Evolutionary conservation across 208 protist genomes (phyloP).

Genomic region (Leishmania turanica): DNA sequence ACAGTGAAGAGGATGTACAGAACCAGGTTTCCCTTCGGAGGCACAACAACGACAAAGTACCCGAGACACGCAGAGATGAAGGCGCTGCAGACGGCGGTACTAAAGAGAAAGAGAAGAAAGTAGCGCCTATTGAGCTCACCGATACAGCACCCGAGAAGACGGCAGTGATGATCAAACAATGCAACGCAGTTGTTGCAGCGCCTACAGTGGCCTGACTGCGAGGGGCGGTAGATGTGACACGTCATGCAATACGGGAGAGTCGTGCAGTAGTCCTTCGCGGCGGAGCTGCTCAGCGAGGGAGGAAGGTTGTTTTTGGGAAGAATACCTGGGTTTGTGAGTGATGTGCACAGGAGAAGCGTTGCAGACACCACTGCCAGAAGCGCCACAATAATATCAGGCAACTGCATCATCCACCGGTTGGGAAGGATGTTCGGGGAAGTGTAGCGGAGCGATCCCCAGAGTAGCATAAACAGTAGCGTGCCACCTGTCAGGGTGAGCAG

Average conservation of each 20-base stretch:
- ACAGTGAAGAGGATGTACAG: slow-evolving; percentile 27
- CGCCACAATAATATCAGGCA: slow-evolving; percentile 23
- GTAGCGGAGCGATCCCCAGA: slow-evolving; percentile 38
- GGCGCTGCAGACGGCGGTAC: slow-evolving; percentile 13
- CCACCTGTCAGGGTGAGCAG: slow-evolving; percentile 16
- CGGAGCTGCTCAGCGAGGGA: slow-evolving; percentile 11
- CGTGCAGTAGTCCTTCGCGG: slow-evolving; percentile 28
- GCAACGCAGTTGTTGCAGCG: slow-evolving; percentile 40
- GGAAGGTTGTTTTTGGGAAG: slow-evolving; percentile 21
- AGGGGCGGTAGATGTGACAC: slow-evolving; percentile 34
- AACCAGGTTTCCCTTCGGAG: slow-evolving; percentile 9
- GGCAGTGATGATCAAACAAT: slow-evolving; percentile 35
- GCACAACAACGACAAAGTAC: slow-evolving; percentile 26
- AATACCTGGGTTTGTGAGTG: slow-evolving; percentile 33
- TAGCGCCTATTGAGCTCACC: slow-evolving; percentile 35
- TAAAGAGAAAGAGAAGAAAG: slow-evolving; percentile 31
- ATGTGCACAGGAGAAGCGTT: slow-evolving; percentile 23
- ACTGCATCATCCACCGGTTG: slow-evolving; percentile 27
- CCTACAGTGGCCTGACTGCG: slow-evolving; percentile 28
- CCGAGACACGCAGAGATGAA: slow-evolving; percentile 19
- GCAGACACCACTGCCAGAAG: slow-evolving; percentile 12
- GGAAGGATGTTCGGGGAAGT: slow-evolving; percentile 18
- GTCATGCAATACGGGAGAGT: slow-evolving; percentile 31
- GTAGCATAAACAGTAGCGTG: slow-evolving; percentile 22
- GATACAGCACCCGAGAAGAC: slow-evolving; percentile 36